Conservation (phyloP, 2,329 filamentous ascomycete genomes). For the Alternaria arborescens region DNA sequence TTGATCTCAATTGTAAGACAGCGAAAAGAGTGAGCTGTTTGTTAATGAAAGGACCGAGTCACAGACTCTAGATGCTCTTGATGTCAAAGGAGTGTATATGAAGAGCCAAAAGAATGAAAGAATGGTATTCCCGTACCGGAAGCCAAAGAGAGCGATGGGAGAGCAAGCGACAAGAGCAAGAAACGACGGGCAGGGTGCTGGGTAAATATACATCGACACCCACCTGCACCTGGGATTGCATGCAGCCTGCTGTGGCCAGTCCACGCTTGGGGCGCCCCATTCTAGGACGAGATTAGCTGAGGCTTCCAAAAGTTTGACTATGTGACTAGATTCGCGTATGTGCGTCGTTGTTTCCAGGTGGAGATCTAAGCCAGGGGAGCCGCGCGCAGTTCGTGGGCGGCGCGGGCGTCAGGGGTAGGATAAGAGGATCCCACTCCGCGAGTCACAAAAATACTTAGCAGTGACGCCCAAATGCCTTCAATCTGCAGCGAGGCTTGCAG, state of each 20-base stretch:
- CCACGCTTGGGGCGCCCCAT: slow-evolving; percentile 22
- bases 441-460: slow-evolving; percentile 3
- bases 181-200: slow-evolving; percentile 23
- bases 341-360: slow-evolving; percentile 23
- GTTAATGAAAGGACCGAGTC: slow-evolving; percentile 43
- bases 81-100: slow-evolving; percentile 37
- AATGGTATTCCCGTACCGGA: slow-evolving; percentile 46
- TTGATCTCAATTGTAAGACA: slow-evolving; percentile 16
- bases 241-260: slow-evolving; percentile 24
- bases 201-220: slow-evolving; percentile 34
- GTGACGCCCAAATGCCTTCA: slow-evolving; percentile 1
- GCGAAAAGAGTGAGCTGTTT: slow-evolving; percentile 34
- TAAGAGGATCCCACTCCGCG: slow-evolving; percentile 18
- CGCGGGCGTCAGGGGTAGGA: slow-evolving; percentile 28
- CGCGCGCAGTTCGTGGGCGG: slow-evolving; percentile 28
- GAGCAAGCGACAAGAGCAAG: slow-evolving; percentile 27
- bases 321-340: slow-evolving; percentile 23
- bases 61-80: slow-evolving; percentile 38
- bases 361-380: slow-evolving; percentile 29
- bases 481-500: neutral
- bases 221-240: slow-evolving; percentile 23
- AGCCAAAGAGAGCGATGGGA: slow-evolving; percentile 14
- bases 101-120: slow-evolving; percentile 37
- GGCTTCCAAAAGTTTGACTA: slow-evolving; percentile 18
- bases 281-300: slow-evolving; percentile 21